These are phyloP conservation scores for Pascua sp. DNA, from an alignment of 1,284 basidiomycete species.

Conservation along the genomic window DNA sequence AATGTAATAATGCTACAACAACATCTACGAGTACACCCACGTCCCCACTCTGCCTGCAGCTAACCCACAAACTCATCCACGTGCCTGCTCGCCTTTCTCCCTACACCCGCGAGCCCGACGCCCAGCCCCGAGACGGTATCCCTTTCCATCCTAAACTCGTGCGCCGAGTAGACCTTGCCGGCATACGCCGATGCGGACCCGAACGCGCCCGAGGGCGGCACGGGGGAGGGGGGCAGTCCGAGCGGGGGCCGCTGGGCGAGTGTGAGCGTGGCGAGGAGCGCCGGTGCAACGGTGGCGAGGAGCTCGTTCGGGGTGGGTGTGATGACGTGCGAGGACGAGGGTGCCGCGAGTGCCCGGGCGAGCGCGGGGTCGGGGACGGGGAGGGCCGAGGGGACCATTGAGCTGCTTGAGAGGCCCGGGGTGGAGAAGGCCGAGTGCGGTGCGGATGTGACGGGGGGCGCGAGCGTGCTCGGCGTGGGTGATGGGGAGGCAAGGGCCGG, in stretches of 20 bases:
- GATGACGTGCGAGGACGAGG: not conserved
- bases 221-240: constrained; percentile 10
- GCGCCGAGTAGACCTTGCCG: constrained; percentile 23
- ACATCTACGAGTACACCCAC: too few species aligned
- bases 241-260: constrained; percentile 14
- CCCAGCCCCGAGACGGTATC: constrained; percentile 17
- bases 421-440: not conserved
- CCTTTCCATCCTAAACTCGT: constrained; percentile 21
- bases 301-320: constrained; percentile 7
- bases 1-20: too few species aligned
- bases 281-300: constrained; percentile 12
- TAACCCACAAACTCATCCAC: constrained; percentile 18
- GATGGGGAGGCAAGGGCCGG: not conserved
- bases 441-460: not conserved
- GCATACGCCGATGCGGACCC: constrained; percentile 17
- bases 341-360: constrained; percentile 7
- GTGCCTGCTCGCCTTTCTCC: constrained; percentile 20
- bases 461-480: not conserved
- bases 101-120: constrained; percentile 11
- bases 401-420: too few species aligned
- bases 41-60: not conserved
- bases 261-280: constrained; percentile 7
- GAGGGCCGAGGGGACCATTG: not conserved
- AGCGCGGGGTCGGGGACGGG: not conserved
- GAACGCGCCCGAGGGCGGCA: not conserved